Evolutionary conservation across 2,329 filamentous ascomycete species (phyloP), one percentile per base, ranked within the genome.

Genomic region (Coccinonectria pachysandricola): DNA sequence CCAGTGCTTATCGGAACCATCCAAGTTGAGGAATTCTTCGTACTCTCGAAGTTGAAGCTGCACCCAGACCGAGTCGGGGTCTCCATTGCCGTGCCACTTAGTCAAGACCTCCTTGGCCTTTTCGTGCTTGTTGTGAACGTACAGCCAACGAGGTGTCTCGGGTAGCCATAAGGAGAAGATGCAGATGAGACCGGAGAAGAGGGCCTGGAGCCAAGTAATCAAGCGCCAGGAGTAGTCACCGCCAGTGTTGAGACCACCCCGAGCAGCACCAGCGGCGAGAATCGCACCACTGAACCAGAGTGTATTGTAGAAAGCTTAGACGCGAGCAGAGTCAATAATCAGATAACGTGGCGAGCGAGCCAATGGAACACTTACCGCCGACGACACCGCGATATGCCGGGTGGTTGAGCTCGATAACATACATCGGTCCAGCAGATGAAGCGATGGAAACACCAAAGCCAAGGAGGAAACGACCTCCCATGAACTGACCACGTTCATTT

Each of bases 381-480:
- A 64, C 52, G 12, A 57, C 38, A 25, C 62, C 62, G 25, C 63
- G 57, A 35, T 57, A 64, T 5, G 57, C 58, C 5, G 62, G 62
- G 37, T 64, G 59, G 26, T 56, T 55, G 16, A 64, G 54, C 40
- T 66, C 63, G 12, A 63, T 54, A 11, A 64, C 59, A 38, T 64
- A 65, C 41, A 57, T 59, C 13, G 60, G 60, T 5, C 57, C 59
- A 11, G 61, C 59, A 7, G 59, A 52, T 6, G 57, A 55, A 11
- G 59, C 57, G 34, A 67, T 58, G 21, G 58, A 56, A 14, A 65
- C 61, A 27, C 46, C 46, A 18, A 48, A 75, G 27, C 73, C 73
- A 3, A 77, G 62, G 12, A 77, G 49, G 50, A 77, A 75, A 15
- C 71, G 63, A n/a, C 71, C 71, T 21, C 62, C 64, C 48, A 67